phyloP scores from a whole-genome alignment of 2,329 filamentous ascomycete genomes.

The Phyllosticta citrichinensis region DNA sequence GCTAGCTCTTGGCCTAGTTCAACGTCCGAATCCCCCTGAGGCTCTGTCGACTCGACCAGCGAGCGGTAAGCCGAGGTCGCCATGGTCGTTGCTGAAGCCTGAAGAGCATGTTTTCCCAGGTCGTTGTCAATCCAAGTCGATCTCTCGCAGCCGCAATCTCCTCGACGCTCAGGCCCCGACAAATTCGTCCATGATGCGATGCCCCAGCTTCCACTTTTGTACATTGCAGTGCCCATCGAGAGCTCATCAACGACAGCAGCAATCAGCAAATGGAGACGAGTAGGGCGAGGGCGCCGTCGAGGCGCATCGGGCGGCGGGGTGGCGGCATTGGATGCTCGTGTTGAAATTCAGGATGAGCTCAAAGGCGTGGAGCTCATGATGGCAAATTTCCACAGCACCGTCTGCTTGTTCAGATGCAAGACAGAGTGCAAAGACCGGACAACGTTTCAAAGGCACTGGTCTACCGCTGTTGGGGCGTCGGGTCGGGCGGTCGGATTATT shows the following conservation, averaged over 20 bases:
- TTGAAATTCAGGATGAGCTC: not conserved
- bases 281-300: not conserved
- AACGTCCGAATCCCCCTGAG: not conserved
- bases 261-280: not conserved
- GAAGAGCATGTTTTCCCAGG: not conserved
- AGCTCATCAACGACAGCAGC: not conserved
- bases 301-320: not conserved
- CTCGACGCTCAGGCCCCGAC: not conserved
- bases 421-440: not conserved
- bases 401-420: not conserved
- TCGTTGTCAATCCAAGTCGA: not conserved
- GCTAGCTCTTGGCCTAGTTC: not conserved
- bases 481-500: not conserved
- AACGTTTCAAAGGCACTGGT: not conserved
- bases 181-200: not conserved
- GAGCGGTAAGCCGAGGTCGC: too few relatives aligned
- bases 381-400: not conserved
- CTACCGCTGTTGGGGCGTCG: not conserved
- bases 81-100: too few relatives aligned
- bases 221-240: not conserved
- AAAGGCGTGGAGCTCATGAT: not conserved
- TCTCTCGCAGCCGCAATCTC: not conserved
- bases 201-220: not conserved
- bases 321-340: not conserved
- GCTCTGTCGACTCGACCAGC: not conserved